Conservation (phyloP, 441 rosid species). For the Omphalea diandra region DNA sequence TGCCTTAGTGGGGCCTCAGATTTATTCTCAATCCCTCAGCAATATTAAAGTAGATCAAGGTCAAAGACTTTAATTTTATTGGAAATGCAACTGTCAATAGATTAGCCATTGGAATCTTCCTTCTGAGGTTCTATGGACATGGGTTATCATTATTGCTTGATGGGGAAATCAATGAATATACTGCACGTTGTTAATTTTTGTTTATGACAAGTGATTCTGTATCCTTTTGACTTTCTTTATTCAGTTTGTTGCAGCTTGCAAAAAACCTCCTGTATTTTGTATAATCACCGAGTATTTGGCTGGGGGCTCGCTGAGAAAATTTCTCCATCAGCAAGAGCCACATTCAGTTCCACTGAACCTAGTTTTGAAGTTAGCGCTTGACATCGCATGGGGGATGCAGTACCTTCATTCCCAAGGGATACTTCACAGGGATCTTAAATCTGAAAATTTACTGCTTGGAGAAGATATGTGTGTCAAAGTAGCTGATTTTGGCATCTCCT, state of each 20-base stretch:
- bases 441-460: constrained; percentile 69
- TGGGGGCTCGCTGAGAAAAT: constrained; percentile 67
- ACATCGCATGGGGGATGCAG: constrained; percentile 73
- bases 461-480: constrained; percentile 71
- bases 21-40: not conserved
- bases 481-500: constrained; percentile 82
- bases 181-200: not conserved
- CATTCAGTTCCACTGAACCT: constrained; percentile 58
- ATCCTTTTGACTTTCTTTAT: constrained; percentile 26
- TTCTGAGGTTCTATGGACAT: constrained; percentile 1
- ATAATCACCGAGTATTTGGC: constrained; percentile 73
- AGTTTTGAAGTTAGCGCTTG: constrained; percentile 63
- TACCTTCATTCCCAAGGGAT: constrained; percentile 72
- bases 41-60: constrained; percentile 8
- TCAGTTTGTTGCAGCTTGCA: constrained; percentile 83
- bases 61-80: not conserved
- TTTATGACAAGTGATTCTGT: constrained; percentile 6
- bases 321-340: constrained; percentile 72
- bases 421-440: constrained; percentile 76
- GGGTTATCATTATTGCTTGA: not conserved
- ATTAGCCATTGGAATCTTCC: not conserved
- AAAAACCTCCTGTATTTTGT: constrained; percentile 76
- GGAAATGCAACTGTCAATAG: constrained; percentile 1
- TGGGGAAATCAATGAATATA: constrained; percentile 1
- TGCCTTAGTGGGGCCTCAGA: not conserved